phyloP scores from a whole-genome alignment of 1,284 basidiomycete genomes.

The Kwoniella shivajii region DNA sequence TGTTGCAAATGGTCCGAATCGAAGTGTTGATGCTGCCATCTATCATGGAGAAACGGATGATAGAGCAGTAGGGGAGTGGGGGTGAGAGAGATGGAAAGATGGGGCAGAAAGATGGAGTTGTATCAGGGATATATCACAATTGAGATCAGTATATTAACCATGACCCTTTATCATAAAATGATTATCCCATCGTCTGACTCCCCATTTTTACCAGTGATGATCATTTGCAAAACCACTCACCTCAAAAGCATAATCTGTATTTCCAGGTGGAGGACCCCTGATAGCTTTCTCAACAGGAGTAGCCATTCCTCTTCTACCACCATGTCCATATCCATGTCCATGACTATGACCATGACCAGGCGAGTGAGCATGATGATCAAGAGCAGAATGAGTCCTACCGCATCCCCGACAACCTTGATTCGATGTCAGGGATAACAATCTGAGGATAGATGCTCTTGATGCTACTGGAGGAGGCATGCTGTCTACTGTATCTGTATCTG shows the following conservation, averaged over 20 bases:
- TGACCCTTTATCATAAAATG: too few relatives aligned
- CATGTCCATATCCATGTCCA: slow-evolving; percentile 5
- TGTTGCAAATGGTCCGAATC: slow-evolving; percentile 87
- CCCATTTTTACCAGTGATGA: too few relatives aligned
- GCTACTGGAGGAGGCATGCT: slow-evolving; percentile 42
- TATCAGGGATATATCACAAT: too few relatives aligned
- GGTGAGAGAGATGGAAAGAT: neutral
- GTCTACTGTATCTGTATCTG: neutral
- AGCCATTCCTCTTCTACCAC: slow-evolving; percentile 59
- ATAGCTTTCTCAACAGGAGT: slow-evolving; percentile 71
- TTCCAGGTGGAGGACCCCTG: slow-evolving; percentile 45
- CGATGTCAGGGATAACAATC: slow-evolving; percentile 44
- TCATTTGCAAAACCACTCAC: too few relatives aligned
- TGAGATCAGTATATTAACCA: too few relatives aligned
- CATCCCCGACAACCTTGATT: slow-evolving; percentile 50
- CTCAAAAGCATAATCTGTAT: slow-evolving; percentile 97
- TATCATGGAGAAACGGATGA: slow-evolving; percentile 41
- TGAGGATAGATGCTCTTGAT: slow-evolving; percentile 41
- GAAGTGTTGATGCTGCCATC: slow-evolving; percentile 87
- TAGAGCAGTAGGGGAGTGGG: neutral
- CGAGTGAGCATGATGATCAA: slow-evolving; percentile 27
- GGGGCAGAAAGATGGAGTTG: too few relatives aligned
- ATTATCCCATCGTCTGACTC: too few relatives aligned
- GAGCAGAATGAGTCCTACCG: slow-evolving; percentile 39
- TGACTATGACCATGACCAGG: slow-evolving; percentile 8